phyloP scores from a whole-genome alignment of 2,329 filamentous ascomycete genomes.

The Penicillium aurantiogriseum region DNA sequence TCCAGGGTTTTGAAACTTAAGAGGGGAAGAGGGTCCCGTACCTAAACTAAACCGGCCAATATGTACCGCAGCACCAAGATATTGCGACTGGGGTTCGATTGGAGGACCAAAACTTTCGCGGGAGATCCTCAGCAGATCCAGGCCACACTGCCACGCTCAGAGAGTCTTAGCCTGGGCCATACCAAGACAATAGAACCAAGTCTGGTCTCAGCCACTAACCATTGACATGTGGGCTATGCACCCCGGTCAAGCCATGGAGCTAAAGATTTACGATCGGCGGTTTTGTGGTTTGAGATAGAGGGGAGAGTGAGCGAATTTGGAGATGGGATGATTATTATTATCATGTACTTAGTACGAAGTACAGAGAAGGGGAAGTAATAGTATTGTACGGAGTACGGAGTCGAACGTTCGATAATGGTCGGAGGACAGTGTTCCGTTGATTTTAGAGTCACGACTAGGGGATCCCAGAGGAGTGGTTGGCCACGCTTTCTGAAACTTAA shows the following conservation, averaged over 20 bases:
- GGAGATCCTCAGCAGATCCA: constrained; percentile 41
- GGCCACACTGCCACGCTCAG: constrained; percentile 7
- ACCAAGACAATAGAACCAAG: background rate
- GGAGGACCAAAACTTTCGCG: constrained; percentile 32
- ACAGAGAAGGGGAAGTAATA: background rate
- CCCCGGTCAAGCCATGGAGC: constrained; percentile 6
- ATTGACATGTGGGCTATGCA: constrained; percentile 9
- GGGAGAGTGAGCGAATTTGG: background rate
- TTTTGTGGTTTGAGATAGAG: constrained; percentile 6
- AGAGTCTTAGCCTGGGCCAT: background rate
- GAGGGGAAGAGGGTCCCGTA: constrained; percentile 26
- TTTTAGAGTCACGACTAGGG: constrained; percentile 13
- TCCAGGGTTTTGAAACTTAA: background rate
- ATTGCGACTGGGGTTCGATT: constrained; percentile 21
- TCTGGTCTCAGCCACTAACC: background rate
- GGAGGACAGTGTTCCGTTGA: constrained; percentile 21
- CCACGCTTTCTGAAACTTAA: constrained; percentile 38
- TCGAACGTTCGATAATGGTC: background rate
- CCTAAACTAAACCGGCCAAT: constrained; percentile 8
- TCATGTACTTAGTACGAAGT: background rate
- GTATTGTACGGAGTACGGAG: too few relatives aligned
- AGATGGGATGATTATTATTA: background rate
- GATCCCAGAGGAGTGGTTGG: constrained; percentile 33
- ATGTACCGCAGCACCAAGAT: background rate
- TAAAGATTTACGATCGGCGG: constrained; percentile 5